A percentile compares a stretch with the other conserved stretches of the same genome.
Evolutionary conservation across 2,329 filamentous ascomycete genomes (phyloP).

Genomic region (Scolecobasidium constrictum): DNA sequence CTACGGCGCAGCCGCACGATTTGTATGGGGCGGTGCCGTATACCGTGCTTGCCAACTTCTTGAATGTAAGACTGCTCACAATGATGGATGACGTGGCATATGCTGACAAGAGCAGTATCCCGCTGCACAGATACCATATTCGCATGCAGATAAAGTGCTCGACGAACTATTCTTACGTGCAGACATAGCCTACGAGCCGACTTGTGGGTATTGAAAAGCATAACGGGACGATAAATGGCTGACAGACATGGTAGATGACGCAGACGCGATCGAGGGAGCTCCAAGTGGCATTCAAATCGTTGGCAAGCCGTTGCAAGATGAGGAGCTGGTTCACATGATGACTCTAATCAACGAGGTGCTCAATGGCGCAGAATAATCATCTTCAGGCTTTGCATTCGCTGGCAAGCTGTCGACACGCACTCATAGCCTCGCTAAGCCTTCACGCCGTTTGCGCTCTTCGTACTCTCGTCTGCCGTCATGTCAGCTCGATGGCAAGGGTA

Average conservation of each 20-base stretch:
- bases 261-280: slow-evolving; percentile 28
- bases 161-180: slow-evolving; percentile 31
- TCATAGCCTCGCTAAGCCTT: no score
- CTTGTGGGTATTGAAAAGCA: slow-evolving; percentile 18
- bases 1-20: slow-evolving; percentile 42
- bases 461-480: no score
- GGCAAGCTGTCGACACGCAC: no score
- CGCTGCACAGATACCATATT: slow-evolving; percentile 37
- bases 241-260: slow-evolving; percentile 25
- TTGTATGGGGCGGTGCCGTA: slow-evolving; percentile 35
- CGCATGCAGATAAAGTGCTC: slow-evolving; percentile 28
- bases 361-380: no score
- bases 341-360: slow-evolving; percentile 19
- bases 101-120: no score
- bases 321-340: slow-evolving; percentile 30
- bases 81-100: no score
- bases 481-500: no score
- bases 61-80: no score
- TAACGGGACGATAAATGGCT: not conserved
- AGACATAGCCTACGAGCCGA: slow-evolving; percentile 22
- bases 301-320: slow-evolving; percentile 36
- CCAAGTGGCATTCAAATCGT: slow-evolving; percentile 38
- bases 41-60: slow-evolving; percentile 40
- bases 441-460: no score
- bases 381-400: no score